Evolutionary conservation across 2,329 filamentous ascomycete species (phyloP).

Genomic region (Ceratocystis cubensis): DNA sequence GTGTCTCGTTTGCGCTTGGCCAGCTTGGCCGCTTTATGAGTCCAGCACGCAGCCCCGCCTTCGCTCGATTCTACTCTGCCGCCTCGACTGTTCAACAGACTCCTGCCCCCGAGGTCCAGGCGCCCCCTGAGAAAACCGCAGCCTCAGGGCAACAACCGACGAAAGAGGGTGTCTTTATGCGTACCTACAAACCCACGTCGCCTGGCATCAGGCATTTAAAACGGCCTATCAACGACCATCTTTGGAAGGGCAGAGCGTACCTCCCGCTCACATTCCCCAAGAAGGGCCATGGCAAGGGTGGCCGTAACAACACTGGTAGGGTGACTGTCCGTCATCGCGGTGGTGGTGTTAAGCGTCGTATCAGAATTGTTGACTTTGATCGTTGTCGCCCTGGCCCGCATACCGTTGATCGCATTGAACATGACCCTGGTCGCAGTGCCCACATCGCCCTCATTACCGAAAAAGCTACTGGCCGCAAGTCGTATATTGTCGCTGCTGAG

Average conservation of each 20-base stretch:
- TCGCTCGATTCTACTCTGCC: constrained; percentile 14
- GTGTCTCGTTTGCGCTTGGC: constrained; percentile 19
- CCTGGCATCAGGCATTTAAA: constrained; percentile 85
- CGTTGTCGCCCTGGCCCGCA: constrained; percentile 70
- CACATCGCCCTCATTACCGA: constrained; percentile 82
- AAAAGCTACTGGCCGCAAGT: constrained; percentile 59
- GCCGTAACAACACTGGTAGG: constrained; percentile 73
- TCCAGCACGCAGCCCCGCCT: constrained; percentile 16
- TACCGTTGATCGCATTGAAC: constrained; percentile 84
- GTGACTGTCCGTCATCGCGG: constrained; percentile 86
- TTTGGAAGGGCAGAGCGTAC: constrained; percentile 86
- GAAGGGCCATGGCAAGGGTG: constrained; percentile 84
- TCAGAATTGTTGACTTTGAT: constrained; percentile 81
- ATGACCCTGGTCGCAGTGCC: constrained; percentile 84
- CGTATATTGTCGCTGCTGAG: constrained; percentile 91
- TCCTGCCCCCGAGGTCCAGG: not conserved
- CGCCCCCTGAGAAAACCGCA: not conserved
- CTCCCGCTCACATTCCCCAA: constrained; percentile 78
- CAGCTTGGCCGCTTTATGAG: constrained; percentile 17
- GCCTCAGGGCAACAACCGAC: not conserved
- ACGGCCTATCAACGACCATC: constrained; percentile 86
- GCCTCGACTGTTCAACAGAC: constrained; percentile 6
- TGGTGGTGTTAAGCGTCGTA: constrained; percentile 82
- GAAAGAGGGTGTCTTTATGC: constrained; percentile 36
- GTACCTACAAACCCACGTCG: constrained; percentile 86